These are phyloP conservation scores for Colletotrichum lentis DNA, from an alignment of 2,329 filamentous ascomycete genomes.

Conservation along the genomic window DNA sequence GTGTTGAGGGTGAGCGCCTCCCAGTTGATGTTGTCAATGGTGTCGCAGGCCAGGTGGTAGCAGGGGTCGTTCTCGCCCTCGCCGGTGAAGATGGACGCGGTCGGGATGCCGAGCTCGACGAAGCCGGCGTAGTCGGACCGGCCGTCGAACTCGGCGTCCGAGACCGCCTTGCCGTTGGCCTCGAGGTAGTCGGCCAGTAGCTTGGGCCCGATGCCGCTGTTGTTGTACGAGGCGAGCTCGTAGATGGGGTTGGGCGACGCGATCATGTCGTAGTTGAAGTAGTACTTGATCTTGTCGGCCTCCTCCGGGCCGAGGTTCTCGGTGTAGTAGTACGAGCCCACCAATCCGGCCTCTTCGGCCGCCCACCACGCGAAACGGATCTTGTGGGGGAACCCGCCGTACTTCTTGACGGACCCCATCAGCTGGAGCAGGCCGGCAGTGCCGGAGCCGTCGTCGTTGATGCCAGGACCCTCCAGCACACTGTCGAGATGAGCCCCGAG, in stretches of 20 bases:
- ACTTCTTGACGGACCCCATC: conserved; percentile 48
- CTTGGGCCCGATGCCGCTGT: conserved; percentile 49
- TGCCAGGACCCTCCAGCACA: conserved; percentile 50
- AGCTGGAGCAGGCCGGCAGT: conserved; percentile 50
- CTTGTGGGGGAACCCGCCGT: conserved; percentile 52
- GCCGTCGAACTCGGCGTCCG: conserved; percentile 48
- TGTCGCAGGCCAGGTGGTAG: conserved; percentile 53
- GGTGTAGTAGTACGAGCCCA: conserved; percentile 54
- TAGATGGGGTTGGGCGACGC: conserved; percentile 51
- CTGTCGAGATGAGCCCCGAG: conserved; percentile 53
- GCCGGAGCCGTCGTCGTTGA: conserved; percentile 54
- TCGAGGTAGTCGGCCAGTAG: conserved; percentile 48
- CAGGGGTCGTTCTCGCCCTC: conserved; percentile 49
- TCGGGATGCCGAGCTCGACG: conserved; percentile 50
- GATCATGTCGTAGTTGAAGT: conserved; percentile 78
- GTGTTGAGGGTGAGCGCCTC: conserved; percentile 49
- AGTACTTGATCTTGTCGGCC: conserved; percentile 66
- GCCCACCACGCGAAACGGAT: conserved; percentile 55
- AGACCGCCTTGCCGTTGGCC: conserved; percentile 45
- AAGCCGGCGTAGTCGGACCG: conserved; percentile 54
- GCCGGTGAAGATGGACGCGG: conserved; percentile 53
- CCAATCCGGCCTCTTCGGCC: conserved; percentile 53
- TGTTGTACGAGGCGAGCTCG: conserved; percentile 48
- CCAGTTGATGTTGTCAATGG: conserved; percentile 52
- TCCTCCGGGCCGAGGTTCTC: conserved; percentile 48